Percentiles rank a stretch among this genome's conserved stretches.
Conservation (phyloP, 73 alveolate genomes). For the Paramecium sexaurelia region DNA sequence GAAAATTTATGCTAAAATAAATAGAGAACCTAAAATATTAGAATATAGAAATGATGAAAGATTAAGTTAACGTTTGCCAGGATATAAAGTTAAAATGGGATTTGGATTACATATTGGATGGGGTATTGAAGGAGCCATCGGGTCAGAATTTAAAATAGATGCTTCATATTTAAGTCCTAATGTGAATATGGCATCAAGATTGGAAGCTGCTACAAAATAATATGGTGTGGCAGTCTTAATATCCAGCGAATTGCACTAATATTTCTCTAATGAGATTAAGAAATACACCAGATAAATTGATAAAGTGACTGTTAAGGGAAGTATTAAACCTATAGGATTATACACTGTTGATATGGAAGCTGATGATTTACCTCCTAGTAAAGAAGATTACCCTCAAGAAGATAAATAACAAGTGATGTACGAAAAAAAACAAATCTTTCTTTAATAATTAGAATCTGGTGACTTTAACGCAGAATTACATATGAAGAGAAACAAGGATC, state of each 20-base stretch:
- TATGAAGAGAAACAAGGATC: slow-evolving; percentile 59
- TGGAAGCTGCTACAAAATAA: slow-evolving; percentile 92
- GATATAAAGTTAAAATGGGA: slow-evolving; percentile 93
- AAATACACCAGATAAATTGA: slow-evolving; percentile 82
- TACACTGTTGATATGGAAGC: slow-evolving; percentile 82
- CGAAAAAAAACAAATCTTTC: slow-evolving; percentile 45
- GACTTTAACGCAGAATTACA: slow-evolving; percentile 31
- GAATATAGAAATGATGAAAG: slow-evolving; percentile 81
- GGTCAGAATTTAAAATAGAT: slow-evolving; percentile 91
- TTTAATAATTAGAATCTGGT: slow-evolving; percentile 34
- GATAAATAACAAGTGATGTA: slow-evolving; percentile 50
- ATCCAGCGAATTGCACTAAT: slow-evolving; percentile 76
- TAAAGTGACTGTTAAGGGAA: slow-evolving; percentile 86
- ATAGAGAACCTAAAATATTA: slow-evolving; percentile 87
- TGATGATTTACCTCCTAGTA: slow-evolving; percentile 63
- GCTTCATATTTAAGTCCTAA: slow-evolving; percentile 90
- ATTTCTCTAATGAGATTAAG: slow-evolving; percentile 70
- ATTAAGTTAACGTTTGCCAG: slow-evolving; percentile 81
- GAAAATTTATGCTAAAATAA: slow-evolving; percentile 89
- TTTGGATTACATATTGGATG: slow-evolving; percentile 98
- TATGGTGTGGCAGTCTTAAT: slow-evolving; percentile 85
- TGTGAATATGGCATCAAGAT: slow-evolving; percentile 90
- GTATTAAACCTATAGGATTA: slow-evolving; percentile 71
- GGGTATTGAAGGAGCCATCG: slow-evolving; percentile 98
- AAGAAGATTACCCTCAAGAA: slow-evolving; percentile 34